These are phyloP conservation scores for Rosa persica DNA, from an alignment of 306 rosid species.

Conservation along the genomic window DNA sequence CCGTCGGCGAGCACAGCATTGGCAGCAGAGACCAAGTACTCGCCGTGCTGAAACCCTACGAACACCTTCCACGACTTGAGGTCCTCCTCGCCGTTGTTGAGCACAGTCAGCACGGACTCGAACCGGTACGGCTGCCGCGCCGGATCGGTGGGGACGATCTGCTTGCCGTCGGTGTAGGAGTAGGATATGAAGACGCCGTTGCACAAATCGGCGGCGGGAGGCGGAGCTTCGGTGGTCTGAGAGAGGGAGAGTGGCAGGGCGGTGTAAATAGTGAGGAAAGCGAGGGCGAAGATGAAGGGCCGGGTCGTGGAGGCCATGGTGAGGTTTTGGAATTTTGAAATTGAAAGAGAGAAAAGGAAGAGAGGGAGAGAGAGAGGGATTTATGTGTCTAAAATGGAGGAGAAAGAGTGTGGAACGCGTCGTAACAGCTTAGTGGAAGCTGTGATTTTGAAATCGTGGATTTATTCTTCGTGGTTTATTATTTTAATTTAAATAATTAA, in stretches of 20 bases:
- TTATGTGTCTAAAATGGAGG: slow-evolving; percentile 12
- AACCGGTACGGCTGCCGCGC: slow-evolving; percentile 64
- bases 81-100: slow-evolving; percentile 75
- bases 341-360: slow-evolving; percentile 21
- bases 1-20: slow-evolving; percentile 69
- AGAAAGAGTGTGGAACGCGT: slow-evolving; percentile 35
- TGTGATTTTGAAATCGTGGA: slow-evolving; percentile 8
- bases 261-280: slow-evolving; percentile 7
- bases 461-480: no score
- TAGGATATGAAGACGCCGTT: slow-evolving; percentile 70
- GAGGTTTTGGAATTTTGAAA: slow-evolving; percentile 11
- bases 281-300: slow-evolving; percentile 23
- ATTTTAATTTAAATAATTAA: not conserved
- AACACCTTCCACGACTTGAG: slow-evolving; percentile 84
- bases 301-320: slow-evolving; percentile 25
- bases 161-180: slow-evolving; percentile 41
- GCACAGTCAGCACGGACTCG: slow-evolving; percentile 65
- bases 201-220: slow-evolving; percentile 46
- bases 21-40: slow-evolving; percentile 69
- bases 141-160: slow-evolving; percentile 52
- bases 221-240: slow-evolving; percentile 5
- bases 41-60: slow-evolving; percentile 73
- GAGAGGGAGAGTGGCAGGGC: slow-evolving; percentile 30
- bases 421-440: slow-evolving; percentile 35
- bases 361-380: slow-evolving; percentile 16